A percentile compares a stretch with the other conserved stretches of the same genome.
Evolutionary conservation across 192 early-diverging fungal genomes (phyloP).

Genomic region (Coemansia sp.): DNA sequence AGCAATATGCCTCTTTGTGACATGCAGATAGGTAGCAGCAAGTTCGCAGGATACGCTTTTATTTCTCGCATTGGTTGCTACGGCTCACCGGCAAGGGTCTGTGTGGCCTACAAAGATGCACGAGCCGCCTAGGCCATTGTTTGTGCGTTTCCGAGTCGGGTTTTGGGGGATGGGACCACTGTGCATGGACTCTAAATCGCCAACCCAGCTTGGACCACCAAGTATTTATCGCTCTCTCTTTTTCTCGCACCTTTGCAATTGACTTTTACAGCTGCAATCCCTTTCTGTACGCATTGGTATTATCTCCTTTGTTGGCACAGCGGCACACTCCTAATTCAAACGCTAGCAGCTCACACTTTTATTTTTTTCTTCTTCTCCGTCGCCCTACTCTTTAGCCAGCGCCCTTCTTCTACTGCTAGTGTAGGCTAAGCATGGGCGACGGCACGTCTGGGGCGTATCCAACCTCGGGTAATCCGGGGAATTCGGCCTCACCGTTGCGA

Average conservation of each 20-base stretch:
- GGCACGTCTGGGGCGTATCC: slow-evolving; percentile 18
- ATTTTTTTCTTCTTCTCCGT: neutral
- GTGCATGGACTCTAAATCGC: neutral
- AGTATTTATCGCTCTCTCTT: neutral
- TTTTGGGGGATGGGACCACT: neutral
- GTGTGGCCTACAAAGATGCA: neutral
- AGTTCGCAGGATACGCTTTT: neutral
- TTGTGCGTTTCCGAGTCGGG: neutral
- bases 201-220: neutral
- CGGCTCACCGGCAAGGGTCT: neutral
- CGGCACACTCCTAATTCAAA: neutral
- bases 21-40: neutral
- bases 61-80: neutral
- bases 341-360: neutral
- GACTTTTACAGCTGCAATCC: neutral
- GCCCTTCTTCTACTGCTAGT: neutral
- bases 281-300: neutral
- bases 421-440: slow-evolving; percentile 35
- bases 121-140: neutral
- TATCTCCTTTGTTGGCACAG: neutral
- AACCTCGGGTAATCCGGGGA: slow-evolving; percentile 26
- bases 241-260: neutral
- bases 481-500: slow-evolving; percentile 33
- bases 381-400: neutral
- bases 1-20: too few relatives aligned